Percentiles rank a stretch among this genome's conserved stretches.
phyloP scores from a whole-genome alignment of 169 alveolate species.

The Plasmodium coatneyi region DNA sequence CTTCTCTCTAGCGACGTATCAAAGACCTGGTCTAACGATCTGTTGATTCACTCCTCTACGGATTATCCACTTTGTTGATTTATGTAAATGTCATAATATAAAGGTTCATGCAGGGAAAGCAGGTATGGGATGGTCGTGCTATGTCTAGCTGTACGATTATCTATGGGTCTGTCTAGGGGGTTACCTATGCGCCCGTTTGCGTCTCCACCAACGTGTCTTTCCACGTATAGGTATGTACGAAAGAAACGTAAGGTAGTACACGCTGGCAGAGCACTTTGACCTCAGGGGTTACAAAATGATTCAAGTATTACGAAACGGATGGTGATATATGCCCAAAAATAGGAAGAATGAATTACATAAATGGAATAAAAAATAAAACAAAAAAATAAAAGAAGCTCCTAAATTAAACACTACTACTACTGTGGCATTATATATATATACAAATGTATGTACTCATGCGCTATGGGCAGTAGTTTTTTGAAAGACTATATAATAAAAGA shows the following conservation, averaged over 20 bases:
- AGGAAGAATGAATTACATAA: neutral
- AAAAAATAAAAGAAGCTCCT: neutral
- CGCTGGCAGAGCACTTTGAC: neutral
- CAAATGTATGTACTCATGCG: neutral
- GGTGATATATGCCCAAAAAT: neutral
- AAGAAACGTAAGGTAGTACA: neutral
- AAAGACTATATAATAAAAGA: neutral
- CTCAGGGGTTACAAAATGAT: neutral
- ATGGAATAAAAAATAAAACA: neutral
- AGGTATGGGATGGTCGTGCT: neutral
- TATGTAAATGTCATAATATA: neutral
- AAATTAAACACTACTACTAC: neutral
- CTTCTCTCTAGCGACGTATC: neutral
- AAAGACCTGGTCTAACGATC: neutral
- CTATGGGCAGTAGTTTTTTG: neutral
- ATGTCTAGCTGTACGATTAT: neutral
- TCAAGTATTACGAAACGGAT: neutral
- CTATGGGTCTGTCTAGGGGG: neutral
- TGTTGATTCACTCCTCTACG: neutral
- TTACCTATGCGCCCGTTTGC: neutral
- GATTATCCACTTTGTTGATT: neutral
- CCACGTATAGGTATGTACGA: neutral
- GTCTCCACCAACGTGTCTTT: neutral
- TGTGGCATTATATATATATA: neutral
- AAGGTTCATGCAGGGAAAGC: neutral